Conservation (phyloP, 2,329 filamentous ascomycete species). For the Aspergillus candidus region DNA sequence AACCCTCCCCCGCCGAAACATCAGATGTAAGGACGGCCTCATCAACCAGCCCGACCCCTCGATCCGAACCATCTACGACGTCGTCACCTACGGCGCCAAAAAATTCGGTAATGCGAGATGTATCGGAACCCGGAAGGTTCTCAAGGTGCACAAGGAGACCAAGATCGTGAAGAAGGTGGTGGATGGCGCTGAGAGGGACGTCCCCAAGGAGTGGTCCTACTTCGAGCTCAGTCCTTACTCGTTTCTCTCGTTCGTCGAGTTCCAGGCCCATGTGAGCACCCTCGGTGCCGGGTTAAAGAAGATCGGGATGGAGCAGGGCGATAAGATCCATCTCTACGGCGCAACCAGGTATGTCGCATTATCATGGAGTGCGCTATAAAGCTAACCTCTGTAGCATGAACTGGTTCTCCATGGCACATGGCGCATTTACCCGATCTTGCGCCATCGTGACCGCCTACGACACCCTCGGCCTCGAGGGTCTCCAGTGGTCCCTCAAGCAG, state of each 20-base stretch:
- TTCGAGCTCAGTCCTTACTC: background rate
- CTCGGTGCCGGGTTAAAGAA: background rate
- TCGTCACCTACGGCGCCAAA: background rate
- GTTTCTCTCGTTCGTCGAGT: background rate
- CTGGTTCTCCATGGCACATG: too few relatives aligned
- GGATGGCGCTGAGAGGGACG: background rate
- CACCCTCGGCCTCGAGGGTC: too few relatives aligned
- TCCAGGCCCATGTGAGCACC: background rate
- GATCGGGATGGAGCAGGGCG: background rate
- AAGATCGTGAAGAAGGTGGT: slow-evolving; percentile 1
- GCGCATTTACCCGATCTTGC: too few relatives aligned
- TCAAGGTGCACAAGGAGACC: background rate
- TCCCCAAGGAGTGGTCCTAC: slow-evolving; percentile 1
- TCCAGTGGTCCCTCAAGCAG: too few relatives aligned
- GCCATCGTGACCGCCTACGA: too few relatives aligned
- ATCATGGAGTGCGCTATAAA: too few relatives aligned
- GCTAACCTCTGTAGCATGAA: too few relatives aligned
- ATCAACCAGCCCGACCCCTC: slow-evolving; percentile 1
- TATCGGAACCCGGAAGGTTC: background rate
- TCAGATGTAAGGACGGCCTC: background rate
- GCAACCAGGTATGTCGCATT: background rate
- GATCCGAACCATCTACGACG: background rate
- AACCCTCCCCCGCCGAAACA: background rate
- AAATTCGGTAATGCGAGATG: background rate
- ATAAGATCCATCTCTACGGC: background rate